Conservation (phyloP, 768 basidiomycete species). For the Hypholoma fasciculare region DNA sequence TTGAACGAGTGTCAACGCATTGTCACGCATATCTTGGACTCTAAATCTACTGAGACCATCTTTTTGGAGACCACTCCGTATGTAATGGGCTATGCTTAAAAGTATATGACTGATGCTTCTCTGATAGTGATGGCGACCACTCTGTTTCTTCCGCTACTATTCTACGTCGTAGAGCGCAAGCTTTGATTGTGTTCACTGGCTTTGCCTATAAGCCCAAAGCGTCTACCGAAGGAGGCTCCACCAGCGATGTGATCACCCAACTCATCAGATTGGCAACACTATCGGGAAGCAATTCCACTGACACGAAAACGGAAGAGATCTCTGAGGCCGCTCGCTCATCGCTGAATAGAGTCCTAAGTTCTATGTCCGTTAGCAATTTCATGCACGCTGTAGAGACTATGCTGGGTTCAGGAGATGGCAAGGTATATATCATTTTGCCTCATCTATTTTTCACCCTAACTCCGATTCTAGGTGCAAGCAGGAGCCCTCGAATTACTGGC, state of each 20-base stretch:
- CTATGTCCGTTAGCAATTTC: conserved; percentile 75
- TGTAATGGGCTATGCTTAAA: conserved; percentile 16
- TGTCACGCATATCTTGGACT: conserved; percentile 38
- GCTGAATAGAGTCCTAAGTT: conserved; percentile 53
- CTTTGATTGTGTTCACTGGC: conserved; percentile 66
- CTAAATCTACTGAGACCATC: conserved; percentile 35
- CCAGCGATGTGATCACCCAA: conserved; percentile 45
- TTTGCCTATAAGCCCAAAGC: conserved; percentile 43
- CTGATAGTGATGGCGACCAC: conserved; percentile 60
- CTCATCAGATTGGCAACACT: conserved; percentile 49
- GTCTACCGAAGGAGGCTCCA: conserved; percentile 23
- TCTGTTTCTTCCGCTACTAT: conserved; percentile 40
- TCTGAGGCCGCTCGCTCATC: conserved; percentile 46
- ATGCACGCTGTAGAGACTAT: conserved; percentile 55
- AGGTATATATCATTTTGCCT: conserved; percentile 37
- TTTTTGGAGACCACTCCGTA: conserved; percentile 64
- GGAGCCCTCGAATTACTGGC: conserved; percentile 73
- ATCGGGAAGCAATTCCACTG: conserved; percentile 27
- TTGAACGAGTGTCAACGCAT: conserved; percentile 69
- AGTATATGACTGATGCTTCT: neutral
- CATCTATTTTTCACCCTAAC: conserved; percentile 1
- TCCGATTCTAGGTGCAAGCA: conserved; percentile 48
- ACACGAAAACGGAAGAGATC: conserved; percentile 44
- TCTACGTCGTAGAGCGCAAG: conserved; percentile 61
- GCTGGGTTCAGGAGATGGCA: conserved; percentile 49